Conservation (phyloP, 2,329 filamentous ascomycete species). For the Pseudohalonectria lignicola region DNA sequence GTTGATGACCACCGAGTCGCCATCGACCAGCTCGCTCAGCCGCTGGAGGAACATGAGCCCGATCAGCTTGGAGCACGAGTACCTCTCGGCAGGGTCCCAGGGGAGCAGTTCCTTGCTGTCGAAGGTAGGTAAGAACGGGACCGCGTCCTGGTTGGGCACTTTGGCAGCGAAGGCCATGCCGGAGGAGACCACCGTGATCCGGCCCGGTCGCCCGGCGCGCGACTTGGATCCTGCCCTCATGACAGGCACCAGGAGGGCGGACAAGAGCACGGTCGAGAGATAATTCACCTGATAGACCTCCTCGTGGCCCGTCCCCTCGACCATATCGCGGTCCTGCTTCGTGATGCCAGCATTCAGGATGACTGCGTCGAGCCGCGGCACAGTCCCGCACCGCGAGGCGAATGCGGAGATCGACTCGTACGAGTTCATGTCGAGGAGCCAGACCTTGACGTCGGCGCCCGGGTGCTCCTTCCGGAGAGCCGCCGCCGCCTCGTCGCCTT, state of each 20-base stretch:
- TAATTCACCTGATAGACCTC: constrained; percentile 38
- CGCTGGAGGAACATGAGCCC: constrained; percentile 5
- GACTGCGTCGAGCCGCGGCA: constrained; percentile 4
- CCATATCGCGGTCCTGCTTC: not conserved
- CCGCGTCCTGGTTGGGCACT: constrained; percentile 5
- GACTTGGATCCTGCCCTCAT: constrained; percentile 19
- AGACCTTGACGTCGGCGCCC: constrained; percentile 14
- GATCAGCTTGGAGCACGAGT: constrained; percentile 4
- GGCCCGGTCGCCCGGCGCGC: constrained; percentile 6
- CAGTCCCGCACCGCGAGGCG: not conserved
- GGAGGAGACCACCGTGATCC: constrained; percentile 16
- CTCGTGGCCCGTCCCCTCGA: constrained; percentile 22
- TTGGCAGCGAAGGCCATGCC: constrained; percentile 10
- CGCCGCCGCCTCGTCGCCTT: constrained; percentile 12
- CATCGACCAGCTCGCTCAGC: not conserved
- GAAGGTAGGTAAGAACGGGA: constrained; percentile 3
- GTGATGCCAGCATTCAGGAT: constrained; percentile 6
- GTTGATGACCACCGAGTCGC: constrained; percentile 3
- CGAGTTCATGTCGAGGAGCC: constrained; percentile 7
- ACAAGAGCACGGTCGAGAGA: constrained; percentile 36
- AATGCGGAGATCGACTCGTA: constrained; percentile 5
- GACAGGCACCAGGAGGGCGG: constrained; percentile 32
- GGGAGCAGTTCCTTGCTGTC: not conserved
- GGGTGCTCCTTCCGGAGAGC: constrained; percentile 1
- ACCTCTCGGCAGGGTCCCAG: constrained; percentile 5